Evolutionary conservation across 2,329 filamentous ascomycete genomes (phyloP).

Genomic region (Penicillium sp.): DNA sequence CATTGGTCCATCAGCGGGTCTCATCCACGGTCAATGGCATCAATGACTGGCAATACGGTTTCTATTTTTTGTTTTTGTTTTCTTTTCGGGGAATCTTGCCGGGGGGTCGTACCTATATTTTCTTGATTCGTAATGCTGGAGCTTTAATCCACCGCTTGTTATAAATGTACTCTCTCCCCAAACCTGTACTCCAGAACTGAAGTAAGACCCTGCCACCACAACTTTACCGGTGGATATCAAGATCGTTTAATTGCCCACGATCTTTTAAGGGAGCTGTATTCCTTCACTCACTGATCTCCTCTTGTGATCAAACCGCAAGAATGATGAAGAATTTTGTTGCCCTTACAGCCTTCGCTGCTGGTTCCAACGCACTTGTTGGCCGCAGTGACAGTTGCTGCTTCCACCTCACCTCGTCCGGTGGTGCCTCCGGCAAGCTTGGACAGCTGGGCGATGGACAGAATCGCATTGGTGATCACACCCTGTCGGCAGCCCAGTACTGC

Average conservation of each 20-base stretch:
- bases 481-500: conserved; percentile 53
- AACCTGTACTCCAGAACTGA: background rate
- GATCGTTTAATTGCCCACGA: background rate
- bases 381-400: conserved; percentile 52
- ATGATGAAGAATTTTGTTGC: conserved; percentile 43
- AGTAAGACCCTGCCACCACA: background rate
- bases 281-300: conserved; percentile 10
- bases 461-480: conserved; percentile 52
- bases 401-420: conserved; percentile 52
- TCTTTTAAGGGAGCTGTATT: conserved; percentile 2
- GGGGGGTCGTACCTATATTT: background rate
- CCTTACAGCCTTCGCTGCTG: conserved; percentile 40
- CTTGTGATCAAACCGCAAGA: background rate
- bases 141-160: conserved; percentile 10
- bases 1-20: conserved; percentile 6
- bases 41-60: conserved; percentile 3
- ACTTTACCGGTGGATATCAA: background rate
- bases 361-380: conserved; percentile 45
- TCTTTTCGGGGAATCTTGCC: conserved; percentile 15
- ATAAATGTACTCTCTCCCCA: conserved; percentile 16
- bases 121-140: conserved; percentile 4
- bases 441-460: conserved; percentile 64
- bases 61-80: conserved; percentile 16
- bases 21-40: conserved; percentile 10
- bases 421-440: conserved; percentile 54